These are phyloP conservation scores for Recurvomyces mirabilis DNA, from an alignment of 495 filamentous ascomycete genomes.

Conservation along the genomic window DNA sequence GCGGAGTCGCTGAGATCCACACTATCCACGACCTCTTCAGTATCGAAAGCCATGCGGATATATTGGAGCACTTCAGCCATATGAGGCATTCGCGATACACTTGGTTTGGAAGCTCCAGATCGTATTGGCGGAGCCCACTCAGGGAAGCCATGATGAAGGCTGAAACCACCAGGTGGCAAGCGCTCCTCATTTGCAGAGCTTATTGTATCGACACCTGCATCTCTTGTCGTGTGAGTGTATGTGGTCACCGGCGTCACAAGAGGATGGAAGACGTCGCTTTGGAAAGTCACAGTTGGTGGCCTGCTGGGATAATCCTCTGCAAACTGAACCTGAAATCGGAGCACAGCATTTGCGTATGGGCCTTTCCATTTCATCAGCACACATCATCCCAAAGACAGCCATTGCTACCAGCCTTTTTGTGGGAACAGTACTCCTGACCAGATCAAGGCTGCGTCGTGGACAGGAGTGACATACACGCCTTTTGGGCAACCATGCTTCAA, in stretches of 20 bases:
- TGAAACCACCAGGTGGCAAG: conserved; percentile 77
- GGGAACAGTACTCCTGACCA: conserved; percentile 91
- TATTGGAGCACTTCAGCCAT: conserved; percentile 62
- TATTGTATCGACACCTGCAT: conserved; percentile 56
- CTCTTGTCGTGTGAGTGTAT: conserved; percentile 68
- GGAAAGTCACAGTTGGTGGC: conserved; percentile 76
- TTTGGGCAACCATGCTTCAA: conserved; percentile 69
- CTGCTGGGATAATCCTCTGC: conserved; percentile 65
- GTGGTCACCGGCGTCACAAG: conserved; percentile 82
- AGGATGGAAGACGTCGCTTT: conserved; percentile 88
- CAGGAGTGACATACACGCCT: conserved; percentile 75
- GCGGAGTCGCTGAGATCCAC: conserved; percentile 72
- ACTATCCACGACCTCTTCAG: conserved; percentile 61
- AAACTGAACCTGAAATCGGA: conserved; percentile 85
- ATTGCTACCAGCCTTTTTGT: conserved; percentile 51
- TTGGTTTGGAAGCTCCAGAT: not conserved
- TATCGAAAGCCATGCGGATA: conserved; percentile 68
- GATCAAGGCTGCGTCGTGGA: conserved; percentile 63
- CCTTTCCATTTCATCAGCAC: conserved; percentile 36
- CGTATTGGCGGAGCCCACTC: conserved; percentile 50
- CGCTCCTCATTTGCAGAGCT: conserved; percentile 72
- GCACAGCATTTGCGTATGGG: conserved; percentile 74
- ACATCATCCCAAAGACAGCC: not conserved
- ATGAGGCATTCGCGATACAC: conserved; percentile 1
- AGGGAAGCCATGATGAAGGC: conserved; percentile 78